Conservation (phyloP, 2,329 filamentous ascomycete species). For the Sporothrix brasiliensis region DNA sequence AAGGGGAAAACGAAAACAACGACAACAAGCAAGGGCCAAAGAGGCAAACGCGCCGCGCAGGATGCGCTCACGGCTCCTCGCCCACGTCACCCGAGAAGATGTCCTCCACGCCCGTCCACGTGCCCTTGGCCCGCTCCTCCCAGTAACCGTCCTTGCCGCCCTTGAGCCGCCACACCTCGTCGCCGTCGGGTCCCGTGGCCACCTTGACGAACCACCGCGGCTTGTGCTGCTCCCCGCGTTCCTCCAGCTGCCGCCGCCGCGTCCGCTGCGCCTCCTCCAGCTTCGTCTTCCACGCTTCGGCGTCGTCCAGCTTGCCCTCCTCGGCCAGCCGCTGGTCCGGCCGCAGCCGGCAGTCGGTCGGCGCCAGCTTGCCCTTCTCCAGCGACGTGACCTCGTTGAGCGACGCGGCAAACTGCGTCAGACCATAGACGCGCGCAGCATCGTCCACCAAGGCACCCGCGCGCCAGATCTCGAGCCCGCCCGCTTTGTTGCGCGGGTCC, state of each 20-base stretch:
- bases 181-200: conserved; percentile 58
- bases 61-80: background rate
- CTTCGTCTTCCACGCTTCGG: conserved; percentile 78
- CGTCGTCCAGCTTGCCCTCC: conserved; percentile 76
- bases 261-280: conserved; percentile 84
- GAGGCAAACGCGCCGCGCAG: background rate
- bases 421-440: conserved; percentile 77
- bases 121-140: conserved; percentile 74
- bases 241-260: conserved; percentile 74
- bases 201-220: conserved; percentile 85
- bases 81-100: conserved; percentile 47
- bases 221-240: conserved; percentile 68
- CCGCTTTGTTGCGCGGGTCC: conserved; percentile 50
- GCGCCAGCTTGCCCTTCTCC: conserved; percentile 73
- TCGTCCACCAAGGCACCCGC: conserved; percentile 78
- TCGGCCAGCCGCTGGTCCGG: conserved; percentile 89
- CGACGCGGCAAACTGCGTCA: conserved; percentile 81
- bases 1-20: background rate
- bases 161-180: conserved; percentile 76
- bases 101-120: conserved; percentile 63
- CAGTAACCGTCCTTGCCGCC: conserved; percentile 87
- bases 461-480: conserved; percentile 72
- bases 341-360: conserved; percentile 79
- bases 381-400: conserved; percentile 86
- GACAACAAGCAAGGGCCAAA: background rate